A percentile compares a stretch with the other conserved stretches of the same genome.
Evolutionary conservation across 768 basidiomycete genomes (phyloP).

Genomic region (Sistotremastrum suecicum): DNA sequence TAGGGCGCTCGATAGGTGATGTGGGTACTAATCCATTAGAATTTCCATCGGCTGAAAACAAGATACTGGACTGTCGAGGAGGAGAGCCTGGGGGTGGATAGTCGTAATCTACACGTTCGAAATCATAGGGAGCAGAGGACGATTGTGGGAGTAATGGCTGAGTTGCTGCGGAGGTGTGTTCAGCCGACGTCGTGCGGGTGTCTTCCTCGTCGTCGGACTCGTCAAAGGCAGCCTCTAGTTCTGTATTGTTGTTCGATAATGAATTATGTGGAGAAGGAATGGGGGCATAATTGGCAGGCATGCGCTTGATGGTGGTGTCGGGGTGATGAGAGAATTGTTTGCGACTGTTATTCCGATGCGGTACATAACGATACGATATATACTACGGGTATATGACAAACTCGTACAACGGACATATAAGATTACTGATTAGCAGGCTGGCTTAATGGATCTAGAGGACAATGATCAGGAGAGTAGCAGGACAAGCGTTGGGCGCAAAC

Average conservation of each 20-base stretch:
- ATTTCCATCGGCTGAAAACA: constrained; percentile 60
- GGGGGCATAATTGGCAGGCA: constrained; percentile 3
- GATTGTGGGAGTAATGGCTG: neutral
- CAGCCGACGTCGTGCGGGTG: constrained; percentile 16
- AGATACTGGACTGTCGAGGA: constrained; percentile 43
- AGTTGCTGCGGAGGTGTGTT: constrained; percentile 1
- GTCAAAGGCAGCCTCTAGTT: constrained; percentile 69
- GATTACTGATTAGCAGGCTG: too few species aligned
- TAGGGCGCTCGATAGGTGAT: constrained; percentile 21
- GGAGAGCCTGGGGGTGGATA: constrained; percentile 72
- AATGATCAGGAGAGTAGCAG: too few species aligned
- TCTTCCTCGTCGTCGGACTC: constrained; percentile 41
- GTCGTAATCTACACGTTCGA: constrained; percentile 60
- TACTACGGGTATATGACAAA: too few species aligned
- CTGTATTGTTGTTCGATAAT: constrained; percentile 12
- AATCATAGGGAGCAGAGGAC: constrained; percentile 50
- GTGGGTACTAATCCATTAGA: constrained; percentile 52
- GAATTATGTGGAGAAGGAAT: constrained; percentile 5
- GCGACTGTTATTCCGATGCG: too few species aligned
- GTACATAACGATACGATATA: too few species aligned
- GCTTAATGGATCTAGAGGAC: too few species aligned
- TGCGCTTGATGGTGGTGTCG: too few species aligned
- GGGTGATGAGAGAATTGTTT: too few species aligned
- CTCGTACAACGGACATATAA: too few species aligned
- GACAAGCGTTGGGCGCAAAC: too few species aligned